Evolutionary conservation across 768 basidiomycete species (phyloP), one percentile per base, ranked within the genome.

Genomic region (Russula dissimulans): DNA sequence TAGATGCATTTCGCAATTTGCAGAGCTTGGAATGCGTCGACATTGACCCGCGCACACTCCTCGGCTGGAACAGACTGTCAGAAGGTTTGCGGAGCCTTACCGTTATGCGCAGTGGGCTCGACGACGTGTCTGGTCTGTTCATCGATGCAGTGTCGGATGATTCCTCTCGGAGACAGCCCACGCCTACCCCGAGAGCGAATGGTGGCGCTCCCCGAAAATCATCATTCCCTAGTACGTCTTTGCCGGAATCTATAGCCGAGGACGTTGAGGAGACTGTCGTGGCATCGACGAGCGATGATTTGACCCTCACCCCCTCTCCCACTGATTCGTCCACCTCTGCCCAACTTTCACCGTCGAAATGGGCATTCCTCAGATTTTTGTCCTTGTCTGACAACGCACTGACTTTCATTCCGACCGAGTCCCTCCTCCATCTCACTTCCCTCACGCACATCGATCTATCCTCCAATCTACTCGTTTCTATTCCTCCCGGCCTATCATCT

Each of bases 361-460:
- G 91, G 91, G 79, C 83, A 5, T 82, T 83, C 62, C 78, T 95
- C 41, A 84, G 82, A 67, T 79, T 87, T 67, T 77, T 95, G 5
- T 89, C 82, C 29, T 78, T 95, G 5, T 76, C 87, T 41, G 87
- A 91, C 71, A 95, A 94, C 67, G 79, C 81, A 15, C 76, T 93
- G 61, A 91, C 91, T 12, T 91, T 86, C 72, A 74, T 93, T 63
- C 86, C 91, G n/a, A 69, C 83, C 29, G 79, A 83, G 18, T 74
- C 81, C 12, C 75, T 91, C 38, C 78, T 81, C 6, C 80, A 84
- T 68, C 79, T 95, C 55, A 81, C 84, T 45, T 81, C 86, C 5
- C 73, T 97, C 44, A 87, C 86, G 0, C 83, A 91, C 70, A 82
- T 95, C 63, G 91, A 95, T 72, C 80, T 95, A 44, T 94, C 93